Conservation (phyloP, 2,329 filamentous ascomycete genomes). For the Taxawa tesnikishii region DNA sequence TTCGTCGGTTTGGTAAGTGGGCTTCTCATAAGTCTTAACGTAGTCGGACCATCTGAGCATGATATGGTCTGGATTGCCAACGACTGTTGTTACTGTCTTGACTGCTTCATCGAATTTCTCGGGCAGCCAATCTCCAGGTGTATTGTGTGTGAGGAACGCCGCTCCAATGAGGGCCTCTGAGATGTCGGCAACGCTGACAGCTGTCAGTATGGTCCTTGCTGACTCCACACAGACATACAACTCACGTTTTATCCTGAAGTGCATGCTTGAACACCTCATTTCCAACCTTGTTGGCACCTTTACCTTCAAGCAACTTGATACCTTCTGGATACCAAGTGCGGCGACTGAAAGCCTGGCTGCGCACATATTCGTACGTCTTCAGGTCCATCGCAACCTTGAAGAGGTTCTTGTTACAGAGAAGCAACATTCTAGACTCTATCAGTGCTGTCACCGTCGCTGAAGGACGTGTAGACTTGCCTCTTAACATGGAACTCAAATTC, state of each 20-base stretch:
- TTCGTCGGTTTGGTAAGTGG: constrained; percentile 54
- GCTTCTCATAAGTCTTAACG: constrained; percentile 52
- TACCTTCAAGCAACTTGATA: constrained; percentile 61
- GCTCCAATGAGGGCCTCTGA: constrained; percentile 92
- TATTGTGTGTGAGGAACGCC: constrained; percentile 48
- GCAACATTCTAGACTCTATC: too few species aligned
- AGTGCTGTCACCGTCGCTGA: too few species aligned
- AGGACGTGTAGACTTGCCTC: too few species aligned
- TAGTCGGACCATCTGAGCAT: constrained; percentile 65
- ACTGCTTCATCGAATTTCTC: constrained; percentile 48
- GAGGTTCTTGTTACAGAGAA: constrained; percentile 85
- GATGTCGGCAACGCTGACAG: constrained; percentile 69
- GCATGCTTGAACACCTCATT: constrained; percentile 43
- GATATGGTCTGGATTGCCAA: constrained; percentile 53
- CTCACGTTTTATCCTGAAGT: constrained; percentile 71
- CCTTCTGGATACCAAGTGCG: constrained; percentile 83
- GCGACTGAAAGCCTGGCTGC: constrained; percentile 66
- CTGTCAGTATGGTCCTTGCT: too few species aligned
- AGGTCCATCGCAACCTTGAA: constrained; percentile 62
- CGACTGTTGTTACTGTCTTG: constrained; percentile 56
- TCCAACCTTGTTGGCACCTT: constrained; percentile 38
- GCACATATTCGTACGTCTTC: constrained; percentile 62
- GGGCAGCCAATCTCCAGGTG: constrained; percentile 25
- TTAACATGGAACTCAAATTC: constrained; percentile 85
- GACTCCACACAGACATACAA: too few species aligned